Base-by-base conservation (phyloP, 1,284 basidiomycete genomes). In the Pulveroboletus sp. region DNA sequence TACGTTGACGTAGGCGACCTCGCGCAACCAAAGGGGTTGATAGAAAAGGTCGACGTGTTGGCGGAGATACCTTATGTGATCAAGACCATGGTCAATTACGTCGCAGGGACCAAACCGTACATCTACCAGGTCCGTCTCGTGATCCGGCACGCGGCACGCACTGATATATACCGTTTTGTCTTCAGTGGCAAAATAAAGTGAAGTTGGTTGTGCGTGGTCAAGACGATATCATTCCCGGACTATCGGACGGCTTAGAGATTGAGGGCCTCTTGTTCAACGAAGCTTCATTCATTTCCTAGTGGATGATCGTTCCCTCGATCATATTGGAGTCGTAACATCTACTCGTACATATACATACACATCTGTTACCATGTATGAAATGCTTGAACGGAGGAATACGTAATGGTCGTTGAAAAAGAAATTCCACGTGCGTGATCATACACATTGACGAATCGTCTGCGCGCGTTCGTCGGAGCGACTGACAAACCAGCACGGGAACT, bases 31-130 rank as follows among this genome's bases (percentile, higher is more conserved):
- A 86, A 87, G 44, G 96, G 96, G 0, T 76, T 99, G 69, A 85
- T 99, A 45, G 95, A 98, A 75, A 98, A 98, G 79, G 94, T 99
- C 18, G 96, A 99, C 67, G 88, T 99, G 2, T 82, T 99, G 18
- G 94, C 91, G 5, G 96, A 99, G 78, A 95, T 99, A 65, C 97
- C 97, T 10, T 89, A 91, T 63, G 86, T 97, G 57, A 77, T 96
- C 66, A 92, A 93, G 77, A 86, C 92, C 70, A 84, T 94, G 63
- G 89, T 96, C 61, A 94, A 89, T 72, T 95, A 94, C 65, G 92
- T 94, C 31, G 89, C 94, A 36, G 91, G 93, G 31, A 92, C 93
- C 36, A 95, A 96, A 74, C 94, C 94, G 3, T 96, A 89, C 72
- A 91, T 96, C 67, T 96, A 96, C 72, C 93, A 94, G 81, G 92